Evolutionary conservation across 2,329 filamentous ascomycete genomes (phyloP).

Genomic region (Aspergillus tanneri): DNA sequence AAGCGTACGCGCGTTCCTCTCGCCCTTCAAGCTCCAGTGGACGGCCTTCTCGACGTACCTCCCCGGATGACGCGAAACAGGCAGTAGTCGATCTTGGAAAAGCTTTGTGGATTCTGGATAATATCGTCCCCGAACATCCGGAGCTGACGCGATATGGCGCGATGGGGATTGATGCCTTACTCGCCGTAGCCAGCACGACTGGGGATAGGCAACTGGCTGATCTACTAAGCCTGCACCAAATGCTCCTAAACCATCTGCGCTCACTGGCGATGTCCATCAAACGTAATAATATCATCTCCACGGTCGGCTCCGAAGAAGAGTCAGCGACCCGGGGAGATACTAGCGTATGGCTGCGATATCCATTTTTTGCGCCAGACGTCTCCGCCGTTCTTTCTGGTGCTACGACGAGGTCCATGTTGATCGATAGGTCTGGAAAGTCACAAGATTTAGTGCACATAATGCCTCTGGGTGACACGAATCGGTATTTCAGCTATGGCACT

Average conservation of each 20-base stretch:
- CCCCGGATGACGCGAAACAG: slow-evolving; percentile 59
- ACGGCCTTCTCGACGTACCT: slow-evolving; percentile 45
- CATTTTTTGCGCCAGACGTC: slow-evolving; percentile 69
- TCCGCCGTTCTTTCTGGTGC: slow-evolving; percentile 67
- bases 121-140: slow-evolving; percentile 41
- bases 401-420: slow-evolving; percentile 43
- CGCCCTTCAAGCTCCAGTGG: slow-evolving; percentile 56
- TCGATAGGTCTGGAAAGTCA: slow-evolving; percentile 48
- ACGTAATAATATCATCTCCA: slow-evolving; percentile 73
- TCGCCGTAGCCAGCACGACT: slow-evolving; percentile 44
- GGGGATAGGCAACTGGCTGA: slow-evolving; percentile 49
- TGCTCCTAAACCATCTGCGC: slow-evolving; percentile 63
- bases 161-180: slow-evolving; percentile 40
- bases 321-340: slow-evolving; percentile 78
- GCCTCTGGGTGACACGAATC: slow-evolving; percentile 71
- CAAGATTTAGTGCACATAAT: slow-evolving; percentile 64
- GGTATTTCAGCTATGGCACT: slow-evolving; percentile 75
- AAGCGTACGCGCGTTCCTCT: slow-evolving; percentile 64
- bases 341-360: slow-evolving; percentile 78
- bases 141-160: slow-evolving; percentile 42
- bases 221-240: slow-evolving; percentile 52
- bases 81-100: slow-evolving; percentile 85
- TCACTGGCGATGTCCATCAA: slow-evolving; percentile 81
- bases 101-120: slow-evolving; percentile 70
- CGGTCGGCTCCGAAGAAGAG: slow-evolving; percentile 59